A percentile compares a stretch with the other conserved stretches of the same genome.
phyloP scores from a whole-genome alignment of 768 basidiomycete species.

The Suillus alpinus region DNA sequence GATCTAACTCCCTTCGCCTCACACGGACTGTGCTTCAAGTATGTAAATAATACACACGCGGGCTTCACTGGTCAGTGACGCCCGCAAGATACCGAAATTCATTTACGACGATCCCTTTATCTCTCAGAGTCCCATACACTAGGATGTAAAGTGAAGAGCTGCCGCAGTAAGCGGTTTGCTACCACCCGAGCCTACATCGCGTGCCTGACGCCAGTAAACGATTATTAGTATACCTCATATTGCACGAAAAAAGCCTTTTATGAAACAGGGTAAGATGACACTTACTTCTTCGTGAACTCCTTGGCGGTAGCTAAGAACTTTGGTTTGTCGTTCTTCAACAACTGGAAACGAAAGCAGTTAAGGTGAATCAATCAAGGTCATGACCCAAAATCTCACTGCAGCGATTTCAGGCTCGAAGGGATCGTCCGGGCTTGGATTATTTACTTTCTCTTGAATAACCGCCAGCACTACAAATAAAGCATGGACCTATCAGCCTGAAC shows the following conservation, averaged over 20 bases:
- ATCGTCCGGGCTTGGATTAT: conserved; percentile 85
- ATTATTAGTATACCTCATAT: conserved; percentile 2
- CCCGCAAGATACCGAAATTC: conserved; percentile 1
- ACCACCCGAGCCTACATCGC: neutral
- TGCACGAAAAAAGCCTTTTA: conserved; percentile 3
- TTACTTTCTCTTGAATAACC: conserved; percentile 80
- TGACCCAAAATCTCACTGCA: conserved; percentile 48
- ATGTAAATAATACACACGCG: conserved; percentile 1
- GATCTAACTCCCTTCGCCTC: neutral
- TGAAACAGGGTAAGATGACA: neutral
- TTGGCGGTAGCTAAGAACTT: conserved; percentile 77
- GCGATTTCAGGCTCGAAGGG: conserved; percentile 89
- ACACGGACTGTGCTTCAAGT: neutral
- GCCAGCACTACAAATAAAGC: conserved; percentile 52
- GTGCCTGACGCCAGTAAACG: neutral
- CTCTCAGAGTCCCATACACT: neutral
- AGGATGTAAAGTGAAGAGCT: neutral
- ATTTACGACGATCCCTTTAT: neutral
- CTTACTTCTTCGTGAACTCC: conserved; percentile 83
- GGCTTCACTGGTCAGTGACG: neutral
- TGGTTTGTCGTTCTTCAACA: conserved; percentile 71
- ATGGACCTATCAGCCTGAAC: neutral
- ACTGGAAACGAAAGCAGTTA: conserved; percentile 35
- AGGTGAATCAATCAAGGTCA: neutral
- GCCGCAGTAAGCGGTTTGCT: neutral